A percentile compares a stretch with the other conserved stretches of the same genome.
phyloP scores from a whole-genome alignment of 1,284 basidiomycete species.

The Fomitopsis schrenkii region DNA sequence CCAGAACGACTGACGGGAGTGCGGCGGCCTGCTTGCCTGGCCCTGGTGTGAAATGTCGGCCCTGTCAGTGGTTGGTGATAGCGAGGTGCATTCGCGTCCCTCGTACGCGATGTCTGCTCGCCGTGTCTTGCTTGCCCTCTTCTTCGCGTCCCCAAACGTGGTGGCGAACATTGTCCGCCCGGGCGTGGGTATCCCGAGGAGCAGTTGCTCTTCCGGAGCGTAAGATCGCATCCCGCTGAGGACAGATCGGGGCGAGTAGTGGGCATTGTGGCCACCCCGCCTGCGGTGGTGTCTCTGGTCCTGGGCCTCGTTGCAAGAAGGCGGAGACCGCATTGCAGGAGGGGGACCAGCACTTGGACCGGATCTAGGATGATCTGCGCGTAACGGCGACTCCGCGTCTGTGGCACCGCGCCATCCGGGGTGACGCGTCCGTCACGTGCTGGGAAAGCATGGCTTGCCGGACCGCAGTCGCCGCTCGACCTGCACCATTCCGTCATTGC shows the following conservation, averaged over 20 bases:
- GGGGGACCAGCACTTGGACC: neutral
- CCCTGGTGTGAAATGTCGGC: neutral
- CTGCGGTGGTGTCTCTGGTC: neutral
- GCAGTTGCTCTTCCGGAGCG: neutral
- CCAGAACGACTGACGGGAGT: neutral
- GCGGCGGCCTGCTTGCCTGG: neutral
- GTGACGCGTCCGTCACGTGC: conserved; percentile 5
- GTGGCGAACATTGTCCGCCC: neutral
- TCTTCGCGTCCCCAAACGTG: neutral
- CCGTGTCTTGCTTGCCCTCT: neutral
- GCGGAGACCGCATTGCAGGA: neutral
- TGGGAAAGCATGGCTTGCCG: conserved; percentile 5
- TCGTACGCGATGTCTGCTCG: neutral
- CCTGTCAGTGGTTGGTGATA: neutral
- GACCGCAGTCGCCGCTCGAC: neutral
- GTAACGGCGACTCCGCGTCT: neutral
- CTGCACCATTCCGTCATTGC: neutral
- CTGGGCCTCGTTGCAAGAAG: neutral
- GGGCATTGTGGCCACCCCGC: neutral
- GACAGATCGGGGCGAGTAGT: neutral
- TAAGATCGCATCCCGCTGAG: neutral
- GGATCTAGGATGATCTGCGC: conserved; percentile 1
- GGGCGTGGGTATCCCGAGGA: neutral
- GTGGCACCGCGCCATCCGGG: neutral
- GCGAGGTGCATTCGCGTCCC: neutral